A percentile compares a stretch with the other conserved stretches of the same genome.
phyloP scores from a whole-genome alignment of 345 rosid species.

The Eucalyptus pauciflora region DNA sequence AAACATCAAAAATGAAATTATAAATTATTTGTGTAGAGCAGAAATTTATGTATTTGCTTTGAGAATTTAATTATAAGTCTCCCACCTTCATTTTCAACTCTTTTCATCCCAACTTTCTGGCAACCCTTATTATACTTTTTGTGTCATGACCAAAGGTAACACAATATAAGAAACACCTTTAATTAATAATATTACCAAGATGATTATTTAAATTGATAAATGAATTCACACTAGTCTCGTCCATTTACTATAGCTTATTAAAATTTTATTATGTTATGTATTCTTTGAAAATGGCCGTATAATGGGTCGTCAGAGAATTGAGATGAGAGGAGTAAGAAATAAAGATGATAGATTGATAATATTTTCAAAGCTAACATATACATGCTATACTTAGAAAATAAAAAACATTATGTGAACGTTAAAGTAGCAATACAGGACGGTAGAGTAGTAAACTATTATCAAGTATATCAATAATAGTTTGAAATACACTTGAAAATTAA shows the following conservation, averaged over 20 bases:
- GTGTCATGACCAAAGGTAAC: neutral
- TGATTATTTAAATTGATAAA: neutral
- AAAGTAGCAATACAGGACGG: neutral
- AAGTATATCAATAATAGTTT: neutral
- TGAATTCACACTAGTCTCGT: neutral
- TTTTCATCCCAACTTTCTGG: neutral
- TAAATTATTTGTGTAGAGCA: neutral
- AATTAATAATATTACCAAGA: neutral
- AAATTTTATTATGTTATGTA: neutral
- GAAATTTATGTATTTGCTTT: neutral
- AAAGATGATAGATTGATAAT: neutral
- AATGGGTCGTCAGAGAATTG: neutral
- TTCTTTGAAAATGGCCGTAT: neutral
- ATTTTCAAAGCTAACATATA: neutral
- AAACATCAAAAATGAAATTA: neutral
- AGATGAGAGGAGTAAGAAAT: neutral
- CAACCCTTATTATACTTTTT: neutral
- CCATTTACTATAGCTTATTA: neutral
- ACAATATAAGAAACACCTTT: neutral
- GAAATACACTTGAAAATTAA: neutral
- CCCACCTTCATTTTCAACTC: neutral
- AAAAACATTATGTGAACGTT: neutral
- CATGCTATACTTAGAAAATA: neutral
- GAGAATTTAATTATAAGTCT: neutral
- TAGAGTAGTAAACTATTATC: neutral